Evolutionary conservation across 805 yeast genomes (phyloP).

Genomic region (Ogataea neopini): DNA sequence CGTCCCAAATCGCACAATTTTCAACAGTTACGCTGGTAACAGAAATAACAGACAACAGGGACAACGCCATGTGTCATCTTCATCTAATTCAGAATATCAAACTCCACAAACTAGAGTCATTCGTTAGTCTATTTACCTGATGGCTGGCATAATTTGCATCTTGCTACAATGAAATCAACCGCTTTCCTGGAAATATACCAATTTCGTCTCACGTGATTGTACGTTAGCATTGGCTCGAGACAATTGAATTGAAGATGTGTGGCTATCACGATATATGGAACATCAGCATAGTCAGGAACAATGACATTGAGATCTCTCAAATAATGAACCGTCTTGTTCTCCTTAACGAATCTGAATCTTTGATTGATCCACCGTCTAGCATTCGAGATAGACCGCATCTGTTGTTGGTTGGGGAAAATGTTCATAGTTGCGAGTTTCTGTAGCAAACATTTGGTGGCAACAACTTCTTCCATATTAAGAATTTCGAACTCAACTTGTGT

Average conservation of each 20-base stretch:
- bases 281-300: slow-evolving; percentile 33
- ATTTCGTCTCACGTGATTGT: slow-evolving; percentile 30
- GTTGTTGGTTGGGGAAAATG: slow-evolving; percentile 30
- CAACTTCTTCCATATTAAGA: slow-evolving; percentile 27
- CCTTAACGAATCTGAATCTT: slow-evolving; percentile 28
- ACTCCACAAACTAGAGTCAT: slow-evolving; percentile 25
- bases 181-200: slow-evolving; percentile 35
- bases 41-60: slow-evolving; percentile 13
- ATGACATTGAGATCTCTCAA: slow-evolving; percentile 30
- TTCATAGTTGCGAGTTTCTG: slow-evolving; percentile 25
- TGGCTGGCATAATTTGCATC: slow-evolving; percentile 24
- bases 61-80: slow-evolving; percentile 14
- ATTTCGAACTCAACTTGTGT: slow-evolving; percentile 35
- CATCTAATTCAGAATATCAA: slow-evolving; percentile 19
- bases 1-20: slow-evolving; percentile 20
- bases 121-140: slow-evolving; percentile 12
- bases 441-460: slow-evolving; percentile 31
- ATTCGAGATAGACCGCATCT: slow-evolving; percentile 34
- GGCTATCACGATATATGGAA: slow-evolving; percentile 33
- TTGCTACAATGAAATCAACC: slow-evolving; percentile 28
- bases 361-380: slow-evolving; percentile 37
- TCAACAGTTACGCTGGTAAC: slow-evolving; percentile 14
- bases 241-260: slow-evolving; percentile 31
- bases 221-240: slow-evolving; percentile 22
- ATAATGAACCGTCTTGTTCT: slow-evolving; percentile 25